Evolutionary conservation across 2,329 filamentous ascomycete species (phyloP).

Genomic region (Epichloe bromicola): DNA sequence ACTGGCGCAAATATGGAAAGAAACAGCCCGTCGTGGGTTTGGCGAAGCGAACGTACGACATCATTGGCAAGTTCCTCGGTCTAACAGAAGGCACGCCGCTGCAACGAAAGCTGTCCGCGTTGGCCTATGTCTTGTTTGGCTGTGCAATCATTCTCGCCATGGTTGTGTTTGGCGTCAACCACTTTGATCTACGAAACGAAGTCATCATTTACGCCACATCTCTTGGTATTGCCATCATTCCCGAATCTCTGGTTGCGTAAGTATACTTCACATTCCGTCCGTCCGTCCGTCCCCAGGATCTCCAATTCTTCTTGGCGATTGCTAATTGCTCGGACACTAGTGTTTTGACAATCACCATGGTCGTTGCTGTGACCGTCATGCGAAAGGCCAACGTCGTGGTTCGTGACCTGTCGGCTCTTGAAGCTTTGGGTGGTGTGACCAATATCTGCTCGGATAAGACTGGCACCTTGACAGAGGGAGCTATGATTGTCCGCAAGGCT

Average conservation of each 20-base stretch:
- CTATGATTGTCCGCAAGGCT: conserved; percentile 56
- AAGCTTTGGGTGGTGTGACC: conserved; percentile 57
- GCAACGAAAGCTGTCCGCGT: conserved; percentile 63
- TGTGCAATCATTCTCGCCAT: conserved; percentile 48
- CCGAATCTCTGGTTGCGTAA: conserved; percentile 50
- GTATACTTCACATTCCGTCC: conserved; percentile 12
- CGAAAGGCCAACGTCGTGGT: conserved; percentile 52
- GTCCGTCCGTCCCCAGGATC: neutral
- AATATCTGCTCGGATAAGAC: conserved; percentile 66
- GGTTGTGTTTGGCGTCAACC: conserved; percentile 45
- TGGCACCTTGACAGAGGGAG: conserved; percentile 54
- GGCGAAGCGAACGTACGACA: conserved; percentile 33
- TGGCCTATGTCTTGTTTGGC: conserved; percentile 64
- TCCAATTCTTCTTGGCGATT: conserved; percentile 7
- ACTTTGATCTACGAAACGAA: conserved; percentile 36
- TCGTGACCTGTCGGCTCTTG: conserved; percentile 52
- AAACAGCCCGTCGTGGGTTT: conserved; percentile 34
- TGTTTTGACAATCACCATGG: conserved; percentile 59
- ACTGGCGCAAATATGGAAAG: conserved; percentile 40
- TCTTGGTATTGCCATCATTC: conserved; percentile 49
- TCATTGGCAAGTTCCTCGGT: conserved; percentile 45
- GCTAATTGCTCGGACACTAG: conserved; percentile 10
- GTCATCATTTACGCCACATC: conserved; percentile 46
- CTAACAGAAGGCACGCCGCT: conserved; percentile 59
- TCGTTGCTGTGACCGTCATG: conserved; percentile 52